phyloP scores from a whole-genome alignment of 2,329 filamentous ascomycete species.

The Claviceps cyperi region DNA sequence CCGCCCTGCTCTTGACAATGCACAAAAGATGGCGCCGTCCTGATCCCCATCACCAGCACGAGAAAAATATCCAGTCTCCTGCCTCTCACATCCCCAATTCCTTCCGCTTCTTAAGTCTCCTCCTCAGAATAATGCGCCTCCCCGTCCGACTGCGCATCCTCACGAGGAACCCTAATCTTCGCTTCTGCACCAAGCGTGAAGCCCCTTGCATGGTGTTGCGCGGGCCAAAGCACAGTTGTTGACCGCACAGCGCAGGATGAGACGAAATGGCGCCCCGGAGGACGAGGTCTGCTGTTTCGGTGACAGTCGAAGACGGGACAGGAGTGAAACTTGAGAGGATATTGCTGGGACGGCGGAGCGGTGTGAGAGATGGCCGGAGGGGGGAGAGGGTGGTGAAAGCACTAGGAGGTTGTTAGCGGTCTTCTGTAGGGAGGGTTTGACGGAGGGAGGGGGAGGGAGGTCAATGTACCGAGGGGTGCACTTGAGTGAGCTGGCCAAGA shows the following conservation, averaged over 20 bases:
- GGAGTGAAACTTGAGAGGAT: conserved; percentile 18
- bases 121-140: conserved; percentile 35
- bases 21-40: too few species aligned
- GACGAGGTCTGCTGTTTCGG: conserved; percentile 28
- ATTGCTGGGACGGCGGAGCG: conserved; percentile 18
- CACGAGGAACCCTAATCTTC: conserved; percentile 42
- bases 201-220: conserved; percentile 41
- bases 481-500: conserved; percentile 11
- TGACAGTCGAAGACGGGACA: conserved; percentile 9
- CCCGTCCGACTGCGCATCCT: conserved; percentile 36
- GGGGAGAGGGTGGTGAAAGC: conserved; percentile 34
- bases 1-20: too few species aligned
- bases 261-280: conserved; percentile 29
- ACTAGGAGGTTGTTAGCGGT: conserved; percentile 13
- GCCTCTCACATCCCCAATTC: conserved; percentile 20
- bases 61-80: neutral
- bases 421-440: neutral
- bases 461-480: conserved; percentile 13
- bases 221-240: conserved; percentile 43
- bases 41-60: neutral
- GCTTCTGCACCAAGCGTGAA: conserved; percentile 43
- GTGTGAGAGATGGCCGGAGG: conserved; percentile 32
- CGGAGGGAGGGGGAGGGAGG: neutral
- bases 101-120: conserved; percentile 37
- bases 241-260: conserved; percentile 35